Evolutionary conservation across 2,329 filamentous ascomycete species (phyloP).

Genomic region (Basipetospora sp.): DNA sequence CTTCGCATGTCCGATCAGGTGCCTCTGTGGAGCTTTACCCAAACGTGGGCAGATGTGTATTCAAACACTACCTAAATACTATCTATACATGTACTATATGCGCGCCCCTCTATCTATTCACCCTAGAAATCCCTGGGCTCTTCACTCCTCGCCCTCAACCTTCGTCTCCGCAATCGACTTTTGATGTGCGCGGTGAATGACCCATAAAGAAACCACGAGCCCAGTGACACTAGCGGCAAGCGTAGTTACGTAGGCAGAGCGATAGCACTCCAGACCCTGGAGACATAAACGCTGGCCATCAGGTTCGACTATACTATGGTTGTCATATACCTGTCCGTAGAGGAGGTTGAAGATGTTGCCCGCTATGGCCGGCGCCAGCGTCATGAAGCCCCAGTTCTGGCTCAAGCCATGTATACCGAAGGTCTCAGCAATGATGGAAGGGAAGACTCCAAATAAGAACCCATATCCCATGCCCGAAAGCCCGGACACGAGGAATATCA

Average conservation of each 20-base stretch:
- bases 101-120: too few species aligned
- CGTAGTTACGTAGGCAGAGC: slow-evolving; percentile 65
- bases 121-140: too few species aligned
- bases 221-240: slow-evolving; percentile 56
- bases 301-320: slow-evolving; percentile 53
- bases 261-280: slow-evolving; percentile 69
- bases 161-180: slow-evolving; percentile 24
- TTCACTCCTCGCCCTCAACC: slow-evolving; percentile 23
- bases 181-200: slow-evolving; percentile 40
- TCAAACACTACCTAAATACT: too few species aligned
- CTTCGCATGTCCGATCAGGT: too few species aligned
- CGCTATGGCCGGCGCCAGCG: slow-evolving; percentile 69
- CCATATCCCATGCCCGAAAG: slow-evolving; percentile 84
- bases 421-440: slow-evolving; percentile 73
- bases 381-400: slow-evolving; percentile 96
- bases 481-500: slow-evolving; percentile 63
- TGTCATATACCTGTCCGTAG: slow-evolving; percentile 74
- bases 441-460: slow-evolving; percentile 85
- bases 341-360: slow-evolving; percentile 88
- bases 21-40: too few species aligned
- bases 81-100: too few species aligned
- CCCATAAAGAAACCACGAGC: slow-evolving; percentile 53
- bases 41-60: too few species aligned
- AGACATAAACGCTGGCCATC: slow-evolving; percentile 60
- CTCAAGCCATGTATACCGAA: slow-evolving; percentile 82